Percentiles rank a stretch among this genome's conserved stretches.
These are phyloP conservation scores for Globisporangium nagaii DNA, from an alignment of 352 stramenopile species.

Conservation along the genomic window DNA sequence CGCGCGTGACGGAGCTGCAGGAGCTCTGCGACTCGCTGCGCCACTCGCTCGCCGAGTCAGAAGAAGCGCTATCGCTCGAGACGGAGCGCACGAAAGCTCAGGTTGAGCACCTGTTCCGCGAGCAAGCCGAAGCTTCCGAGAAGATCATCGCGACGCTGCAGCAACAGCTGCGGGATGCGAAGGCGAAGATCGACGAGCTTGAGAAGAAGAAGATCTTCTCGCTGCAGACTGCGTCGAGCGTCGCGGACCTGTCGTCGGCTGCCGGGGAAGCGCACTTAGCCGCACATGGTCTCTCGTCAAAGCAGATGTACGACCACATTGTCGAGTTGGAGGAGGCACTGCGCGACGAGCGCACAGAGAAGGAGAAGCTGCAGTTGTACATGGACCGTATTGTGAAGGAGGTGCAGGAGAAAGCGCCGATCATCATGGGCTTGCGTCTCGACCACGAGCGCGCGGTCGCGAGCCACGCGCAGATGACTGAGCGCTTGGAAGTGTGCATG, in stretches of 20 bases:
- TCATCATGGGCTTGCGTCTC: slow-evolving; percentile 84
- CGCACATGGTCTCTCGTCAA: slow-evolving; percentile 69
- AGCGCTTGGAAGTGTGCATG: slow-evolving; percentile 57
- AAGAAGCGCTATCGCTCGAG: slow-evolving; percentile 56
- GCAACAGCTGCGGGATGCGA: slow-evolving; percentile 42
- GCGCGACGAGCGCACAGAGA: slow-evolving; percentile 67
- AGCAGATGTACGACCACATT: slow-evolving; percentile 88
- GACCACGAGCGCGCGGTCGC: slow-evolving; percentile 89
- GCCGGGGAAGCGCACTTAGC: slow-evolving; percentile 61
- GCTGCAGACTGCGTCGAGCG: slow-evolving; percentile 40
- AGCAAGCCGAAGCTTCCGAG: slow-evolving; percentile 57
- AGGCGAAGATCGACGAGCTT: slow-evolving; percentile 48
- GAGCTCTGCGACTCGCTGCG: slow-evolving; percentile 49
- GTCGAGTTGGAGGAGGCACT: slow-evolving; percentile 85
- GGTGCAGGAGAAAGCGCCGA: slow-evolving; percentile 88
- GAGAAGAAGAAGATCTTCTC: slow-evolving; percentile 60
- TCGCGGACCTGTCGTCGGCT: slow-evolving; percentile 55
- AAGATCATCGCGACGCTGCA: slow-evolving; percentile 49
- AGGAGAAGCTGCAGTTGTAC: slow-evolving; percentile 87
- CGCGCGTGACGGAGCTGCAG: slow-evolving; percentile 50
- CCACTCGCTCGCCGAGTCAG: slow-evolving; percentile 45
- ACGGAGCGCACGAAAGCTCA: slow-evolving; percentile 64
- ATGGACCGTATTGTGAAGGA: slow-evolving; percentile 91
- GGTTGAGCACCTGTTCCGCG: slow-evolving; percentile 68
- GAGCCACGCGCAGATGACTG: slow-evolving; percentile 70